Conservation (phyloP, 352 stramenopile genomes). For the Globisporangium irregulare region DNA sequence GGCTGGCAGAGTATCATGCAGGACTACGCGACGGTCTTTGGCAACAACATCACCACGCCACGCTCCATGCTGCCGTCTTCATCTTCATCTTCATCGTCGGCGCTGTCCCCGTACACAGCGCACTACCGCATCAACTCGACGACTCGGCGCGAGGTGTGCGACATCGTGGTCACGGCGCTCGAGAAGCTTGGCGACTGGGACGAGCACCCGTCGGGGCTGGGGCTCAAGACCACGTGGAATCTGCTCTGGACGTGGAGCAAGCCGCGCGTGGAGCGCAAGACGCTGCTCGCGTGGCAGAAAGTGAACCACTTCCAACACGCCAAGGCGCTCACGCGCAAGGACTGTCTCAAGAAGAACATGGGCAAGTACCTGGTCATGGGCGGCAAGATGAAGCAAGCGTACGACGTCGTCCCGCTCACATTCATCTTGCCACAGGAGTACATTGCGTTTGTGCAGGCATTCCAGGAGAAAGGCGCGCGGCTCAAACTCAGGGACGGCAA, state of each 20-base stretch:
- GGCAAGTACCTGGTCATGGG: conserved; percentile 58
- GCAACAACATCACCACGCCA: conserved; percentile 29
- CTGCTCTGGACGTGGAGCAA: conserved; percentile 91
- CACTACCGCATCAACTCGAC: conserved; percentile 85
- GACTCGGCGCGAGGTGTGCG: conserved; percentile 70
- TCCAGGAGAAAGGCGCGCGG: conserved; percentile 44
- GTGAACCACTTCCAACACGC: conserved; percentile 94
- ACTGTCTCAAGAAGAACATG: conserved; percentile 90
- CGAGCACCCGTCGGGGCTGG: conserved; percentile 70
- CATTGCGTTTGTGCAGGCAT: conserved; percentile 85
- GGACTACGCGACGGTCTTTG: conserved; percentile 85
- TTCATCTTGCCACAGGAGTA: conserved; percentile 94
- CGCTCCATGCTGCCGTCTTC: conserved; percentile 29
- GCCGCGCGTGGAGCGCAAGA: conserved; percentile 73
- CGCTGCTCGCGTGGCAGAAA: conserved; percentile 90
- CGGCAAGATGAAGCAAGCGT: conserved; percentile 54
- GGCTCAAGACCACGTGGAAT: conserved; percentile 90
- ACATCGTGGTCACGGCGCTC: conserved; percentile 75
- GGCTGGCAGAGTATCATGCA: conserved; percentile 83
- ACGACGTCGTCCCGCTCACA: conserved; percentile 90
- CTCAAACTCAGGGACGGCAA: conserved; percentile 14
- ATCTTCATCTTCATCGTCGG: conserved; percentile 28
- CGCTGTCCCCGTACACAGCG: conserved; percentile 36
- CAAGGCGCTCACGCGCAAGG: conserved; percentile 91
- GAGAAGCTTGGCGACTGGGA: conserved; percentile 61